phyloP scores from a whole-genome alignment of 139 green algal genomes.

The Deuterostichococcus epilithicus region DNA sequence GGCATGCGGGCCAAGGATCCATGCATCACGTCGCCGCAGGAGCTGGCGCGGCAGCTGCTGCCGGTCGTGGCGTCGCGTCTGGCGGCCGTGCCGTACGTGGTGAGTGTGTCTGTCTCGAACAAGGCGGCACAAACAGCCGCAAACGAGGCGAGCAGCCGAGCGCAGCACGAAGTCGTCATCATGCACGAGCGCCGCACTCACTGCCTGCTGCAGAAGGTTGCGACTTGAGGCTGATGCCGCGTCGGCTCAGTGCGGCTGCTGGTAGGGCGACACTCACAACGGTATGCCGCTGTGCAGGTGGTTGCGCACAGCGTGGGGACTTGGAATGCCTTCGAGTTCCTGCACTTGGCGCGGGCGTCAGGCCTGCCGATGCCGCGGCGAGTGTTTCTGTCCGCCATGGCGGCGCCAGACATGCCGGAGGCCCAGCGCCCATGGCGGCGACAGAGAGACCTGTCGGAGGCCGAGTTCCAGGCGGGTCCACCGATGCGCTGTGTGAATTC shows the following conservation, averaged over 20 bases:
- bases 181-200: background rate
- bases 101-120: conserved; percentile 14
- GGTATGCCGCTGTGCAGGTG: conserved; percentile 23
- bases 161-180: too few species aligned
- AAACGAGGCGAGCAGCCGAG: background rate
- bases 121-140: background rate
- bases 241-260: background rate
- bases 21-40: conserved; percentile 22
- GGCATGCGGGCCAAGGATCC: conserved; percentile 44
- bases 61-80: conserved; percentile 49
- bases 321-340: conserved; percentile 78
- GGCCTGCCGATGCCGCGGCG: conserved; percentile 55
- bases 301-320: conserved; percentile 72
- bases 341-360: conserved; percentile 26
- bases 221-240: background rate
- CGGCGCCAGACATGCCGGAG: conserved; percentile 57
- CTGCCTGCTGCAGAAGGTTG: background rate
- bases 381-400: conserved; percentile 80
- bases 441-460: conserved; percentile 52
- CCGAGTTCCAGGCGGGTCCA: conserved; percentile 75
- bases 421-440: conserved; percentile 66
- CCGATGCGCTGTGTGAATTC: conserved; percentile 15
- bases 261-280: background rate
- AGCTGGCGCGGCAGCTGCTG: conserved; percentile 49
- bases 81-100: conserved; percentile 41